Conservation (phyloP, 1,139 yeast genomes). For the Pneumocystis murina region DNA sequence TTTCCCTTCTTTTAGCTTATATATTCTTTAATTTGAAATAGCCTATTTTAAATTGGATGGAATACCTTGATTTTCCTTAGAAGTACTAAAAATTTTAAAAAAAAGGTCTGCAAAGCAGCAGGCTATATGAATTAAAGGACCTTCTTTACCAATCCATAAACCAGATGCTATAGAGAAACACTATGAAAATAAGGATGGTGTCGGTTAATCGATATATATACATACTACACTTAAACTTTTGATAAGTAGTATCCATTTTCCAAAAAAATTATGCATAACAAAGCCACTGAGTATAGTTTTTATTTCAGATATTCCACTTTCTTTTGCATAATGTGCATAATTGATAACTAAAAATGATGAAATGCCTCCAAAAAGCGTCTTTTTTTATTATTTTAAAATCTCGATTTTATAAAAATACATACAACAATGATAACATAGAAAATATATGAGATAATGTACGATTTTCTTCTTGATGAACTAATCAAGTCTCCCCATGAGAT, state of each 20-base stretch:
- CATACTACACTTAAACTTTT: conserved; percentile 36
- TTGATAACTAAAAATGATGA: not conserved
- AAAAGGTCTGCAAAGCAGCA: conserved; percentile 50
- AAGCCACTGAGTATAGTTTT: conserved; percentile 43
- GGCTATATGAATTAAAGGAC: conserved; percentile 54
- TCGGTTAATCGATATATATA: not conserved
- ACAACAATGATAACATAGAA: not conserved
- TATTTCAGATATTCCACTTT: conserved; percentile 3
- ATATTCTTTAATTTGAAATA: not conserved
- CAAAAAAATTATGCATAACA: conserved; percentile 40
- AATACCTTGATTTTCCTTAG: conserved; percentile 34
- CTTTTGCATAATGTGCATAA: not conserved
- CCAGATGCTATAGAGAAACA: conserved; percentile 49
- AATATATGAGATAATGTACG: not conserved
- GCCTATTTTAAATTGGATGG: not conserved
- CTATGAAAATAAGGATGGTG: not conserved
- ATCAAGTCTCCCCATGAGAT: not conserved
- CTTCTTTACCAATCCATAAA: conserved; percentile 48
- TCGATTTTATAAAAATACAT: not conserved
- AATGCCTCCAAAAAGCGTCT: not conserved
- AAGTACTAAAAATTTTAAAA: conserved; percentile 37
- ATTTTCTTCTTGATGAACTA: not conserved
- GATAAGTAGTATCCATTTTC: conserved; percentile 38
- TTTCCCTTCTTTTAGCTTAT: conserved; percentile 34
- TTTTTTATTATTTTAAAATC: not conserved